phyloP scores from a whole-genome alignment of 148 eudicot genomes.

The Vaccinium corymbosum region DNA sequence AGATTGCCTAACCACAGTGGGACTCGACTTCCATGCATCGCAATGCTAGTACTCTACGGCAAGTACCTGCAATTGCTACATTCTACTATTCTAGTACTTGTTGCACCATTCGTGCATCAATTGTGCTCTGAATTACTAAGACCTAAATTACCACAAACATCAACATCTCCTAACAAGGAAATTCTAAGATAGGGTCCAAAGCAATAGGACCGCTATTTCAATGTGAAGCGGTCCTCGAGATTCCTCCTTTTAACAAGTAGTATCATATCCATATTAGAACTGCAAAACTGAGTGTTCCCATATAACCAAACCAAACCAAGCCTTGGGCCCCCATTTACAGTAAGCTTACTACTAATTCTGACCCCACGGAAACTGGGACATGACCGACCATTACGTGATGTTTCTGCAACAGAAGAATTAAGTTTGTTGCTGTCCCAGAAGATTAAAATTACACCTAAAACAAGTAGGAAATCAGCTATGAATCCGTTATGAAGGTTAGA shows the following conservation, averaged over 20 bases:
- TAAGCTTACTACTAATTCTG: background rate
- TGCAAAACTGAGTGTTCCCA: background rate
- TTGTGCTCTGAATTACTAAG: background rate
- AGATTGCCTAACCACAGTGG: background rate
- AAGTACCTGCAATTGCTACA: background rate
- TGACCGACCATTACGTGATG: background rate
- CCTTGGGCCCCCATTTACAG: background rate
- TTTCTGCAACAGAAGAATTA: background rate
- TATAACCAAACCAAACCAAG: background rate
- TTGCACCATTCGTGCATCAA: background rate
- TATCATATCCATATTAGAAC: background rate
- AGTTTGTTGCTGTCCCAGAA: background rate
- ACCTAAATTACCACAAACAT: background rate
- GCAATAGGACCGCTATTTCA: background rate
- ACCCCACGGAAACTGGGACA: background rate
- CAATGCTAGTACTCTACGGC: background rate
- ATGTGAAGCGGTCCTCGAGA: background rate
- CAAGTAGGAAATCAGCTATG: background rate
- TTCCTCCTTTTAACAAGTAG: background rate
- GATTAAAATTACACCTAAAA: background rate
- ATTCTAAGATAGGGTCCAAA: background rate
- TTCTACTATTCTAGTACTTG: conserved; percentile 1
- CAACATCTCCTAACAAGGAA: background rate
- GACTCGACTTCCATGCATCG: background rate
- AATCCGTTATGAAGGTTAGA: background rate